Evolutionary conservation across 2,329 filamentous ascomycete genomes (phyloP).

Genomic region (Stylonectria norvegica): DNA sequence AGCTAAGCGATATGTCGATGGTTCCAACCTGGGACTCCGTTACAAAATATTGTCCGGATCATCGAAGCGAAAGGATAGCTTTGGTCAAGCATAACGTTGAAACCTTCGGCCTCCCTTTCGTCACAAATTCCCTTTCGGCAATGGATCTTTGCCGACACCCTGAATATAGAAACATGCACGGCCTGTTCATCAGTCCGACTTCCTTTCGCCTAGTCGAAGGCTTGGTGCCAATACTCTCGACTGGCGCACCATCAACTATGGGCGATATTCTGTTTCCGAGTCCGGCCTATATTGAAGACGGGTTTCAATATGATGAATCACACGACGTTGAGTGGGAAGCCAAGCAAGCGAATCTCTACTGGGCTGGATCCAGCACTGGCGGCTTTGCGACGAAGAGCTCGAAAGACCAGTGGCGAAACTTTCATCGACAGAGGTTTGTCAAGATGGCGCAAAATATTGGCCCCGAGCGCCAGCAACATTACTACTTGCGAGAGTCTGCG

Average conservation of each 20-base stretch:
- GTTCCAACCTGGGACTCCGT: conserved; percentile 31
- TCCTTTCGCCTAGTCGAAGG: conserved; percentile 40
- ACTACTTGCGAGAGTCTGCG: conserved; percentile 30
- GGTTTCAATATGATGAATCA: conserved; percentile 39
- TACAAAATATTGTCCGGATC: conserved; percentile 27
- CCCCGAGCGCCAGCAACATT: conserved; percentile 14
- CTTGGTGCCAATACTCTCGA: conserved; percentile 45
- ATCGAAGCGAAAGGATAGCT: background rate
- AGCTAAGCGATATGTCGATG: conserved; percentile 26
- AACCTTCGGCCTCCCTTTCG: conserved; percentile 34
- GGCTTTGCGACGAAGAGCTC: conserved; percentile 33
- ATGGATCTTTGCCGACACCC: conserved; percentile 44
- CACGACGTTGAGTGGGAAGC: conserved; percentile 45
- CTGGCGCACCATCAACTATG: conserved; percentile 44
- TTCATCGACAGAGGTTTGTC: conserved; percentile 49
- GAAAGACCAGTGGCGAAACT: conserved; percentile 36
- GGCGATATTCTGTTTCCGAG: conserved; percentile 52
- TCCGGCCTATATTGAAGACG: conserved; percentile 44
- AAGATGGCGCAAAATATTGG: conserved; percentile 33
- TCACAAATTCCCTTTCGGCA: conserved; percentile 25
- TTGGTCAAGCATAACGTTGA: conserved; percentile 8
- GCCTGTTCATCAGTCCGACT: conserved; percentile 42
- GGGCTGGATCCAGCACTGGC: conserved; percentile 55
- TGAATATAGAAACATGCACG: conserved; percentile 42
- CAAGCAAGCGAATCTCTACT: conserved; percentile 52